Evolutionary conservation across 352 stramenopile species (phyloP).

Genomic region (Globisporangium rhizosaccharum): DNA sequence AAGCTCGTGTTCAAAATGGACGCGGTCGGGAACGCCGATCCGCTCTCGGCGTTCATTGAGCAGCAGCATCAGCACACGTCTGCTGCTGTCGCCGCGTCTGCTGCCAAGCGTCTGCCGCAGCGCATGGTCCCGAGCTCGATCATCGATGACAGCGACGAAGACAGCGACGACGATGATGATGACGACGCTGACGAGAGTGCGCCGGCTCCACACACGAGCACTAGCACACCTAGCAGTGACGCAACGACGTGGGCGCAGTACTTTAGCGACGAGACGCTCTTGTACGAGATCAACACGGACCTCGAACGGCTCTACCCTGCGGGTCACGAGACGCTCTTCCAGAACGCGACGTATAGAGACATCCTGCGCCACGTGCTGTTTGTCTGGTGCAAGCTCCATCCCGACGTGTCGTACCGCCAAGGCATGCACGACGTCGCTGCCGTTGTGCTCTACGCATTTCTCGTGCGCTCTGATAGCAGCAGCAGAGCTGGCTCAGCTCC

Average conservation of each 20-base stretch:
- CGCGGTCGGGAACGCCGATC: conserved; percentile 36
- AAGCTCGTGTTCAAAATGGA: conserved; percentile 67
- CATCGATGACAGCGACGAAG: conserved; percentile 14
- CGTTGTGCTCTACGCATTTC: conserved; percentile 71
- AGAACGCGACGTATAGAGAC: conserved; percentile 55
- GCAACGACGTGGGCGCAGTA: conserved; percentile 44
- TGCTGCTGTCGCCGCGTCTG: background rate
- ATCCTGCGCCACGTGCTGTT: conserved; percentile 76
- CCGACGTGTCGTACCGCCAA: conserved; percentile 79
- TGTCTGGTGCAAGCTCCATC: conserved; percentile 76
- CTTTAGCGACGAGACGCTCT: conserved; percentile 59
- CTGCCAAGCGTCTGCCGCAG: background rate
- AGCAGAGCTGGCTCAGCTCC: background rate
- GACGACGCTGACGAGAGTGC: background rate
- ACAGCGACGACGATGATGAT: conserved; percentile 8
- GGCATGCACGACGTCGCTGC: conserved; percentile 82
- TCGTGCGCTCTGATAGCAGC: conserved; percentile 11
- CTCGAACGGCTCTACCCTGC: conserved; percentile 67
- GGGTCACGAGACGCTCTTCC: conserved; percentile 73
- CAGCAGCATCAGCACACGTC: background rate
- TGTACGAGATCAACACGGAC: conserved; percentile 83
- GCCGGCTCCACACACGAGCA: background rate
- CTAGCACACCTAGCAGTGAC: background rate
- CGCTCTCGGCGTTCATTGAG: conserved; percentile 29
- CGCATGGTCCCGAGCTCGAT: conserved; percentile 12